These are phyloP conservation scores for Oleoguttula mirabilis DNA, from an alignment of 495 filamentous ascomycete species.

Conservation along the genomic window DNA sequence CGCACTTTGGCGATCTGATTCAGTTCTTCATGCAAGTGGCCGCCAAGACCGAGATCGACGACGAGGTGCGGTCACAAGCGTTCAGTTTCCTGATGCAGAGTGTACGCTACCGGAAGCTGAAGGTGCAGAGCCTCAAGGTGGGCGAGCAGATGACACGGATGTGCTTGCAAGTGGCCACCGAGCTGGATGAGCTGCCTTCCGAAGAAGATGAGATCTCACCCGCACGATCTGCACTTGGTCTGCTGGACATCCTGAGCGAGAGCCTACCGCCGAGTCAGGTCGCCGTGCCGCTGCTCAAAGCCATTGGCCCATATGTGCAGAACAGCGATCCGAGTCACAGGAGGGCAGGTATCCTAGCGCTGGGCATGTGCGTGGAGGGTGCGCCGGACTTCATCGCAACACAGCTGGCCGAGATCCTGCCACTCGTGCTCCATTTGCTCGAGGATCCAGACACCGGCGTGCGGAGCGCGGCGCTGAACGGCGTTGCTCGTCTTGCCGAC, in stretches of 20 bases:
- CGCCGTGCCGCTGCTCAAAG: slow-evolving; percentile 79
- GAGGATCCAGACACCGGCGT: slow-evolving; percentile 72
- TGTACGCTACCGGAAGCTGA: slow-evolving; percentile 83
- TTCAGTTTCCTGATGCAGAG: slow-evolving; percentile 88
- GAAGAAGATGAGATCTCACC: slow-evolving; percentile 86
- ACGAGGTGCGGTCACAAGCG: slow-evolving; percentile 78
- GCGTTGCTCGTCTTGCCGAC: slow-evolving; percentile 78
- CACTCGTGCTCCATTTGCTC: slow-evolving; percentile 70
- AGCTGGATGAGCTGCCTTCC: slow-evolving; percentile 58
- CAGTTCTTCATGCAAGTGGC: slow-evolving; percentile 89
- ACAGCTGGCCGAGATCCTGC: slow-evolving; percentile 75
- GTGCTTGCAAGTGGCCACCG: slow-evolving; percentile 74
- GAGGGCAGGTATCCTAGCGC: slow-evolving; percentile 78
- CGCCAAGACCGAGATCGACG: slow-evolving; percentile 57
- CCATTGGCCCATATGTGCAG: slow-evolving; percentile 67
- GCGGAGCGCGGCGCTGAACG: slow-evolving; percentile 71
- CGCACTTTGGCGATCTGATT: slow-evolving; percentile 80
- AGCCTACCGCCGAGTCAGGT: slow-evolving; percentile 89
- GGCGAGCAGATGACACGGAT: slow-evolving; percentile 78
- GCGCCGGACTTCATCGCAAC: slow-evolving; percentile 92
- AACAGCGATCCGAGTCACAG: slow-evolving; percentile 61
- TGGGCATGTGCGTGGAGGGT: slow-evolving; percentile 91
- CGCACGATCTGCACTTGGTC: slow-evolving; percentile 66
- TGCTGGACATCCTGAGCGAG: slow-evolving; percentile 78
- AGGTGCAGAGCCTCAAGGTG: slow-evolving; percentile 76